Percentiles rank a stretch among this genome's conserved stretches.
phyloP scores from a whole-genome alignment of 202 grass and related monocot species.

The Schoenoplectus triqueter region DNA sequence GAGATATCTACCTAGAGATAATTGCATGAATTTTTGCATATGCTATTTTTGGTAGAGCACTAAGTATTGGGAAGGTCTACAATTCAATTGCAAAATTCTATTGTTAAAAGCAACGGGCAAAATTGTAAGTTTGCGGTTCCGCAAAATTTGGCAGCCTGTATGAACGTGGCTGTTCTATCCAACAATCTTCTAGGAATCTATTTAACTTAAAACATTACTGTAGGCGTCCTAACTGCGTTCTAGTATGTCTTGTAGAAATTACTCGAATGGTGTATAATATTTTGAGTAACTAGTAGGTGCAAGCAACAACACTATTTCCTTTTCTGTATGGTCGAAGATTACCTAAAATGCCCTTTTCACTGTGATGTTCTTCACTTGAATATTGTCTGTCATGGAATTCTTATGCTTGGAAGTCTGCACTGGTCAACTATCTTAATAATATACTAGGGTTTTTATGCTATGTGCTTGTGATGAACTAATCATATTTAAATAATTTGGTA shows the following conservation, averaged over 20 bases:
- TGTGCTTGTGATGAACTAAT: background rate
- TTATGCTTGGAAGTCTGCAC: background rate
- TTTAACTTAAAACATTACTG: background rate
- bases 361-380: background rate
- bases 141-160: background rate
- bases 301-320: background rate
- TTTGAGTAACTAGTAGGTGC: conserved; percentile 7
- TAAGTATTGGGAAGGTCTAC: background rate
- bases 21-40: background rate
- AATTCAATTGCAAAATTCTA: conserved; percentile 8
- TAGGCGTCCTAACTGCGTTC: background rate
- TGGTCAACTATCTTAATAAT: background rate
- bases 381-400: conserved; percentile 8
- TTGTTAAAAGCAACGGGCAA: background rate
- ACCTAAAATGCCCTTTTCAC: background rate
- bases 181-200: background rate
- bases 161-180: background rate
- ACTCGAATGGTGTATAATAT: background rate
- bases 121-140: background rate
- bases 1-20: background rate
- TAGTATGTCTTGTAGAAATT: conserved; percentile 1
- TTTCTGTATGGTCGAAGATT: conserved; percentile 15
- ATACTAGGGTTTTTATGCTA: background rate
- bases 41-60: background rate
- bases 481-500: too few relatives aligned